phyloP scores from a whole-genome alignment of 2,329 filamentous ascomycete species.

The Aspergillus japonicus region DNA sequence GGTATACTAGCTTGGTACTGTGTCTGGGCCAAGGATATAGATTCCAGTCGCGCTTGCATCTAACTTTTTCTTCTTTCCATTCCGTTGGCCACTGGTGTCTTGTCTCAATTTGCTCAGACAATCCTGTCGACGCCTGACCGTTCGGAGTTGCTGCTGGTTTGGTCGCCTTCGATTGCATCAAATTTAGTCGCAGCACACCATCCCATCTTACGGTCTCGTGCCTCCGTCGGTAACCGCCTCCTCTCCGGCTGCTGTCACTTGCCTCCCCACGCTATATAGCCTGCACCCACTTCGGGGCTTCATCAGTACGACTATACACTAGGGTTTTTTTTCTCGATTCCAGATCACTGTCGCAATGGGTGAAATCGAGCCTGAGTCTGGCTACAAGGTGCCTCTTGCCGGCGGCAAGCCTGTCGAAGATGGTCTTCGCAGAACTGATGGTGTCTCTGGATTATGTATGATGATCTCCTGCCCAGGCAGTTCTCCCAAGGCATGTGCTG shows the following conservation, averaged over 20 bases:
- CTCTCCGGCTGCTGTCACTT: not conserved
- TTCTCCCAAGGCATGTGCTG: not conserved
- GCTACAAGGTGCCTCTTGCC: constrained; percentile 19
- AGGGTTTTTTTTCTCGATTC: not conserved
- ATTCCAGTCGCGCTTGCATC: not conserved
- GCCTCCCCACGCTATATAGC: constrained; percentile 6
- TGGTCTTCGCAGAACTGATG: constrained; percentile 29
- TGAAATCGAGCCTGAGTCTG: constrained; percentile 14
- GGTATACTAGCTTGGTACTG: not conserved
- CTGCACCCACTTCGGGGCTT: not conserved
- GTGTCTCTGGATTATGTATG: constrained; percentile 36
- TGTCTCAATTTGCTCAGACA: constrained; percentile 1
- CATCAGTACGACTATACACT: not conserved
- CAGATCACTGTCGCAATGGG: constrained; percentile 10
- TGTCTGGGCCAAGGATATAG: not conserved
- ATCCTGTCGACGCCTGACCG: constrained; percentile 1
- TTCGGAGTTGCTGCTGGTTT: constrained; percentile 5
- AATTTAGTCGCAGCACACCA: constrained; percentile 32
- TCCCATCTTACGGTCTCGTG: constrained; percentile 15
- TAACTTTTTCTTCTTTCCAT: not conserved
- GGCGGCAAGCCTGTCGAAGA: constrained; percentile 25
- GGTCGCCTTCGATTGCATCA: constrained; percentile 35
- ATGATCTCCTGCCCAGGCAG: not conserved
- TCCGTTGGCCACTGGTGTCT: not conserved
- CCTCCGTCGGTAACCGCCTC: constrained; percentile 15